Conservation (phyloP, 495 filamentous ascomycete genomes). For the Lepidopterella palustris region DNA sequence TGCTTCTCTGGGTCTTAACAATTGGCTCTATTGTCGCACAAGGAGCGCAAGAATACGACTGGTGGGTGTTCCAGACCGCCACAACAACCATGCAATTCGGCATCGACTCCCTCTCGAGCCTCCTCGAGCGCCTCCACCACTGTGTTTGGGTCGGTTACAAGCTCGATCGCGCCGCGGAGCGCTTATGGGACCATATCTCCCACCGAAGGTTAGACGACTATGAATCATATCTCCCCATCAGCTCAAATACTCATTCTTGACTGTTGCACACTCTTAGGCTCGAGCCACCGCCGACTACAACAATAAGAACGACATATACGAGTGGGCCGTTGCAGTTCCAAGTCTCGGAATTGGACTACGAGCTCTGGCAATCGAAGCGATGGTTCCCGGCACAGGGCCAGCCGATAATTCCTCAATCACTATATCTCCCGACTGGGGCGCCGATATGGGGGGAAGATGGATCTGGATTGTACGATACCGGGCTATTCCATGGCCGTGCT, state of each 20-base stretch:
- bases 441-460: not conserved
- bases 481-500: conserved; percentile 1
- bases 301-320: not conserved
- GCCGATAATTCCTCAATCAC: not conserved
- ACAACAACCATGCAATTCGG: conserved; percentile 23
- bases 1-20: conserved; percentile 28
- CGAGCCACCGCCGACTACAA: too few species aligned
- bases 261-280: conserved; percentile 13
- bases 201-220: conserved; percentile 25
- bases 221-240: conserved; percentile 18
- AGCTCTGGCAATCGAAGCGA: conserved; percentile 15
- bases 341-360: conserved; percentile 14
- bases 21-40: conserved; percentile 27
- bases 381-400: not conserved
- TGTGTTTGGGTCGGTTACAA: conserved; percentile 29
- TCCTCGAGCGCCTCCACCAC: conserved; percentile 21
- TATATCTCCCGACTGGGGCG: not conserved
- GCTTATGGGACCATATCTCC: conserved; percentile 21
- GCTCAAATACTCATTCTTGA: conserved; percentile 25
- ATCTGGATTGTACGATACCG: not conserved
- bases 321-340: conserved; percentile 18
- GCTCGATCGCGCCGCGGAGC: conserved; percentile 17
- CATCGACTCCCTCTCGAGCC: not conserved
- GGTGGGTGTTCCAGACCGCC: conserved; percentile 23
- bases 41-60: conserved; percentile 14